phyloP scores from a whole-genome alignment of 768 basidiomycete genomes.

The Rossbeevera mucosa region DNA sequence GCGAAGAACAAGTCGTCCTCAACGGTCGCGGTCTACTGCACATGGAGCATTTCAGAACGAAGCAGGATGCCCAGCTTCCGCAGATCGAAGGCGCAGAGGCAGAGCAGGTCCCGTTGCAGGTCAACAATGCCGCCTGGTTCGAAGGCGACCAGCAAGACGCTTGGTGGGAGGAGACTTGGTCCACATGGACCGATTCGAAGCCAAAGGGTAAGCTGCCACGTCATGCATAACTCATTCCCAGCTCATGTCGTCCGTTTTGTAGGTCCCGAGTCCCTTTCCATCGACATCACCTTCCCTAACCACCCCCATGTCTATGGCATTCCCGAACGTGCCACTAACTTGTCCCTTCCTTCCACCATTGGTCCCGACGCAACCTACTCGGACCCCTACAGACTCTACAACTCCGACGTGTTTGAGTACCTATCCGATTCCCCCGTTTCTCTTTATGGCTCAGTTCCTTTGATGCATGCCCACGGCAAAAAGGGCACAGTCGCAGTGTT shows the following conservation, averaged over 20 bases:
- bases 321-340: constrained; percentile 89
- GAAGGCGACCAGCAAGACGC: constrained; percentile 82
- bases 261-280: constrained; percentile 92
- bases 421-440: constrained; percentile 72
- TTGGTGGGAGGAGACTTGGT: constrained; percentile 87
- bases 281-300: constrained; percentile 92
- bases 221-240: background rate
- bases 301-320: constrained; percentile 93
- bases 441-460: constrained; percentile 87
- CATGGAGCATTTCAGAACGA: constrained; percentile 94
- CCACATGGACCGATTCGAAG: constrained; percentile 86
- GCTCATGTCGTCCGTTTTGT: constrained; percentile 7
- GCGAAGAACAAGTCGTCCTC: constrained; percentile 79
- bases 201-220: constrained; percentile 69
- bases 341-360: constrained; percentile 84
- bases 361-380: constrained; percentile 72
- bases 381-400: constrained; percentile 94
- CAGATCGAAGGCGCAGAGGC: constrained; percentile 36
- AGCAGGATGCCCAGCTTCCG: constrained; percentile 41
- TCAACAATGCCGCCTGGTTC: constrained; percentile 69
- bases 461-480: constrained; percentile 89
- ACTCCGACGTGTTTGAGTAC: constrained; percentile 96
- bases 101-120: constrained; percentile 52
- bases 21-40: constrained; percentile 89
- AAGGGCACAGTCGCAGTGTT: constrained; percentile 89